These are phyloP conservation scores for Chalciporus pseudorubinellus DNA, from an alignment of 768 basidiomycete genomes.

Conservation along the genomic window DNA sequence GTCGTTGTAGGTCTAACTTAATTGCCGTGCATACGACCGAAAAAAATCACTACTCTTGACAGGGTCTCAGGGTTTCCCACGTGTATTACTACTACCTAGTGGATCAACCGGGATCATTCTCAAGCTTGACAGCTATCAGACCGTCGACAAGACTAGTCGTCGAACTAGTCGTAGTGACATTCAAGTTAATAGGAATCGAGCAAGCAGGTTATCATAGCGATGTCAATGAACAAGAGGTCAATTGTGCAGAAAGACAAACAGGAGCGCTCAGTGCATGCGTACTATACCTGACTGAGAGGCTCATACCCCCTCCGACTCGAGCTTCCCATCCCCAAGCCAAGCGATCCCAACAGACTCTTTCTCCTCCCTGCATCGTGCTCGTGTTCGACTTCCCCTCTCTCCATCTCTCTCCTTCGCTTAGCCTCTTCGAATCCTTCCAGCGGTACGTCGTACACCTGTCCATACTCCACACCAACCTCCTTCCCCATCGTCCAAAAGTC, in stretches of 20 bases:
- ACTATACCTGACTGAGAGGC: conserved; percentile 31
- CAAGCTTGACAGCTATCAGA: too few relatives aligned
- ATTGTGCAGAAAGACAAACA: not conserved
- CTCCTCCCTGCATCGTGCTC: conserved; percentile 47
- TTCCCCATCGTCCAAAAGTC: conserved; percentile 93
- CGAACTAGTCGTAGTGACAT: too few relatives aligned
- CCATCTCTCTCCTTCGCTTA: conserved; percentile 55
- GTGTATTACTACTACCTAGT: too few relatives aligned
- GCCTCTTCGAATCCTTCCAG: conserved; percentile 79
- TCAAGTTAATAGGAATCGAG: too few relatives aligned
- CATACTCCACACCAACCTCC: conserved; percentile 89
- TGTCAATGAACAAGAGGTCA: too few relatives aligned
- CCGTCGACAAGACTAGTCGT: too few relatives aligned
- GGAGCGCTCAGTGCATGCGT: not conserved
- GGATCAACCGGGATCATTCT: too few relatives aligned
- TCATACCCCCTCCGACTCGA: conserved; percentile 35
- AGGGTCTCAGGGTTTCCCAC: not conserved
- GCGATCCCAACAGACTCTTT: conserved; percentile 38
- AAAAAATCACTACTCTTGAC: not conserved
- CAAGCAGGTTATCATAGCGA: too few relatives aligned
- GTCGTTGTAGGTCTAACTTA: too few relatives aligned
- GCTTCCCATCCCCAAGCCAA: conserved; percentile 37
- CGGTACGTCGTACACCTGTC: conserved; percentile 85
- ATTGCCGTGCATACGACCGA: conserved; percentile 15
- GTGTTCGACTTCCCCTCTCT: conserved; percentile 35